Evolutionary conservation across 1,284 basidiomycete species (phyloP).

Genomic region (Cryptococcus deneoformans): DNA sequence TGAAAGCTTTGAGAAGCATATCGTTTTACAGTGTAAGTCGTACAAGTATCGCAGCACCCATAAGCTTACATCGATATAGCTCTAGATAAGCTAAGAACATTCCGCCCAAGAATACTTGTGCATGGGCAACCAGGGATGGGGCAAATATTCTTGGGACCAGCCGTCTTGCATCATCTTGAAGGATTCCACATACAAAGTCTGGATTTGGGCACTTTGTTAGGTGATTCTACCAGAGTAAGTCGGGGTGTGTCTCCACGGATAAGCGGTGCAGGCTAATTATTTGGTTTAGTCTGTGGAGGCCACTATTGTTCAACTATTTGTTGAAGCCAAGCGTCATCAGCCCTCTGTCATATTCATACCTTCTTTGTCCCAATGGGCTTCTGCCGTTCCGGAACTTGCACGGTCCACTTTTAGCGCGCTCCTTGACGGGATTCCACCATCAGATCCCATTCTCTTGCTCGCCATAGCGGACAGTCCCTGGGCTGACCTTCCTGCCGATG

Average conservation of each 20-base stretch:
- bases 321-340: slow-evolving; percentile 96
- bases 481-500: slow-evolving; percentile 70
- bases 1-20: slow-evolving; percentile 70
- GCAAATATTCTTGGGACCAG: slow-evolving; percentile 84
- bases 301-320: slow-evolving; percentile 91
- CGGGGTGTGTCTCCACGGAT: too few relatives aligned
- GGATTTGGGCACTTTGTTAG: slow-evolving; percentile 82
- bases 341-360: slow-evolving; percentile 96
- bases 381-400: slow-evolving; percentile 77
- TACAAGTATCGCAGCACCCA: not conserved
- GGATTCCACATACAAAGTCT: slow-evolving; percentile 94
- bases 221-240: slow-evolving; percentile 80
- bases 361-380: slow-evolving; percentile 80
- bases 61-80: slow-evolving; percentile 54
- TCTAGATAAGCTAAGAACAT: slow-evolving; percentile 86
- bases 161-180: slow-evolving; percentile 88
- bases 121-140: slow-evolving; percentile 86
- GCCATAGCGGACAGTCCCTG: slow-evolving; percentile 81
- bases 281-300: slow-evolving; percentile 75
- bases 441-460: slow-evolving; percentile 87
- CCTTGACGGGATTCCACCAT: slow-evolving; percentile 83
- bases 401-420: slow-evolving; percentile 83
- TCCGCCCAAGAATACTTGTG: slow-evolving; percentile 84
- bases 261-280: not conserved
- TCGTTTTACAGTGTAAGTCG: slow-evolving; percentile 74